Base-by-base conservation (phyloP, 2,329 filamentous ascomycete species). In the Lasiodiplodia sp. region DNA sequence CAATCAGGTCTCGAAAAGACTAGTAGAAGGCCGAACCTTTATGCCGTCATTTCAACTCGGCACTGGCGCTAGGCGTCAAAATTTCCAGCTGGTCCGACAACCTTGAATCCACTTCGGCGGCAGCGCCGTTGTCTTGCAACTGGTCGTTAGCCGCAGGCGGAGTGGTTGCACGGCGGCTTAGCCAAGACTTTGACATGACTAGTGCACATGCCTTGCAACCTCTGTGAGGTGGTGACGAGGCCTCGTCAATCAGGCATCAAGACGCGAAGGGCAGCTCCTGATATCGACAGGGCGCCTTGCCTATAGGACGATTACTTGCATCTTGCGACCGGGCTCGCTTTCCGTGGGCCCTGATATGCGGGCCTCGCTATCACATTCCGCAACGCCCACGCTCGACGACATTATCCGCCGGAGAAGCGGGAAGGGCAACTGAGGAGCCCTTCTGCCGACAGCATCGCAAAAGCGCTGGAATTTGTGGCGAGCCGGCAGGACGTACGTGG, bases 231-330 rank as follows among this genome's bases (percentile, higher is more conserved):
- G 58, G 44, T 23, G 28, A 12, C 21, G 18, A 18, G 21, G 53
- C 49, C 44, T 31, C 60, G 37, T 31, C 23, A 51, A 63, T 25
- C 16, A 51, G 58, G 58, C 40, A 63, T 18, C 58, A 63, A 63
- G 23, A 31, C 25, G 25, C 38, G n/a, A n/a, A 40, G n/a, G 21
- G 18, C 37, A 12, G 23, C 40, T n/a, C 58, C 28, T 44, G 44
- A 3, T 21, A 34, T 21, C 11, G 25, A 8, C 23, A 64, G 16
- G 60, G 60, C 28, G 51, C 47, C 28, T 37, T 37, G 58, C 21
- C 58, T 51, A 63, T 63, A 63, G 16, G 28, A 38, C 47, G 60
- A 52, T 64, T 37, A 64, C 60, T 38, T 53, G 60, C 60, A 64
- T 49, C 31, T 14, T 21, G 16, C 57, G n/a, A 34, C 21, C 37